Evolutionary conservation across 139 green algal genomes (phyloP).

Genomic region (Trebouxia sp.): DNA sequence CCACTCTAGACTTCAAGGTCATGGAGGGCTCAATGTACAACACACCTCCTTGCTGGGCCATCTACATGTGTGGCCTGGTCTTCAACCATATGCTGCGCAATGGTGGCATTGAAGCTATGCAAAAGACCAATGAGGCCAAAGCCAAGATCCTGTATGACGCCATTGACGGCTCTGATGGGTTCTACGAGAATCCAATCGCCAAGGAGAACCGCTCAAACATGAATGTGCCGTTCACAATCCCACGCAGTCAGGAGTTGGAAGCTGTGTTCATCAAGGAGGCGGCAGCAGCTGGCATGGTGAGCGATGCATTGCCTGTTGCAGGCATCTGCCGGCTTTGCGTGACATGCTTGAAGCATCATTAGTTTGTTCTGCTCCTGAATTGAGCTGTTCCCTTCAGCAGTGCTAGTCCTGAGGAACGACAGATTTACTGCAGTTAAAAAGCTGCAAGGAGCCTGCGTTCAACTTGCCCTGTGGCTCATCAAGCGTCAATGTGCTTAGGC

Average conservation of each 20-base stretch:
- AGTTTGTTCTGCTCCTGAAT: too few relatives aligned
- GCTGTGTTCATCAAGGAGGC: constrained; percentile 79
- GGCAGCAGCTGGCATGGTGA: constrained; percentile 50
- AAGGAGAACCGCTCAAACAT: constrained; percentile 82
- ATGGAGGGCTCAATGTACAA: constrained; percentile 97
- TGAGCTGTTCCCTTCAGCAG: too few relatives aligned
- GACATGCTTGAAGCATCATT: too few relatives aligned
- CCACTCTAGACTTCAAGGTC: constrained; percentile 94
- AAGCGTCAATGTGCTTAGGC: neutral
- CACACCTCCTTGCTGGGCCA: constrained; percentile 96
- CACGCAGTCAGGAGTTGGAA: constrained; percentile 82
- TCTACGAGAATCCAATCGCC: constrained; percentile 90
- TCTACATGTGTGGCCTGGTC: constrained; percentile 98
- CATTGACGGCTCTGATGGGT: constrained; percentile 83
- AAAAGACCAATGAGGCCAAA: constrained; percentile 63
- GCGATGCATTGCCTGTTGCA: neutral
- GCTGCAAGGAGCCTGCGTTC: neutral
- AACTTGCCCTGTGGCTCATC: neutral
- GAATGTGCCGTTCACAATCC: constrained; percentile 99
- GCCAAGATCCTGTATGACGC: constrained; percentile 88
- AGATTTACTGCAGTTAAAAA: neutral
- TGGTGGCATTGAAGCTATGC: constrained; percentile 47
- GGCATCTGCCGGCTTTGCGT: too few relatives aligned
- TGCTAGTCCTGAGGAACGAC: too few relatives aligned
- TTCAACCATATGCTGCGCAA: constrained; percentile 87